Evolutionary conservation across 2,329 filamentous ascomycete genomes (phyloP).

Genomic region (Aspergillus proliferans): DNA sequence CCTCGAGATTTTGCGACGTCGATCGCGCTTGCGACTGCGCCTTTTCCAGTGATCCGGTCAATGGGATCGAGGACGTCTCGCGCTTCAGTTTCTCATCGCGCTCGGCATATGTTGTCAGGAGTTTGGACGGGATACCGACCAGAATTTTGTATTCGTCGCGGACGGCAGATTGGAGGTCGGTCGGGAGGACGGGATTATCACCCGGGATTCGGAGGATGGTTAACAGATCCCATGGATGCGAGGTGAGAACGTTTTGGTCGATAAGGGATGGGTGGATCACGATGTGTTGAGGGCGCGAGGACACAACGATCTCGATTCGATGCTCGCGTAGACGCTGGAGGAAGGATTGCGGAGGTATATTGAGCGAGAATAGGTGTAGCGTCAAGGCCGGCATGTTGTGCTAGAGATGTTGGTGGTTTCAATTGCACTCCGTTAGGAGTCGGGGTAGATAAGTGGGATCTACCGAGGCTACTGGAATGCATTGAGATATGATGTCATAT

Average conservation of each 20-base stretch:
- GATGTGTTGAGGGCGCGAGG: slow-evolving; percentile 31
- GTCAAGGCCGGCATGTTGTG: slow-evolving; percentile 29
- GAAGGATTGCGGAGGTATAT: slow-evolving; percentile 19
- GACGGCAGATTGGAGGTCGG: slow-evolving; percentile 11
- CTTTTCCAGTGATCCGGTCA: slow-evolving; percentile 24
- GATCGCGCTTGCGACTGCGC: slow-evolving; percentile 16
- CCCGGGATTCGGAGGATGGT: slow-evolving; percentile 21
- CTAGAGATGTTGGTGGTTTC: not conserved
- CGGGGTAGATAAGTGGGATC: not conserved
- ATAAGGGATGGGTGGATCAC: slow-evolving; percentile 30
- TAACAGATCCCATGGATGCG: slow-evolving; percentile 30
- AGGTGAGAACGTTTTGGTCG: slow-evolving; percentile 22
- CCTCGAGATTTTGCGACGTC: slow-evolving; percentile 48
- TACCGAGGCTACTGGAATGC: too few relatives aligned
- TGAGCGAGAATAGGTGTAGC: slow-evolving; percentile 29
- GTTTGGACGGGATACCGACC: slow-evolving; percentile 31
- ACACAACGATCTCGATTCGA: slow-evolving; percentile 23
- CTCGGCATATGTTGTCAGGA: slow-evolving; percentile 23
- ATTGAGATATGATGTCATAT: too few relatives aligned
- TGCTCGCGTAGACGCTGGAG: slow-evolving; percentile 20
- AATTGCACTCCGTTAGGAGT: not conserved
- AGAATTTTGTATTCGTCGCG: slow-evolving; percentile 26
- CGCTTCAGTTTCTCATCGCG: slow-evolving; percentile 18
- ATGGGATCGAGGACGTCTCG: slow-evolving; percentile 9
- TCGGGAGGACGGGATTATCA: slow-evolving; percentile 14